phyloP scores from a whole-genome alignment of 345 rosid genomes.

The Hypericum androsaemum region DNA sequence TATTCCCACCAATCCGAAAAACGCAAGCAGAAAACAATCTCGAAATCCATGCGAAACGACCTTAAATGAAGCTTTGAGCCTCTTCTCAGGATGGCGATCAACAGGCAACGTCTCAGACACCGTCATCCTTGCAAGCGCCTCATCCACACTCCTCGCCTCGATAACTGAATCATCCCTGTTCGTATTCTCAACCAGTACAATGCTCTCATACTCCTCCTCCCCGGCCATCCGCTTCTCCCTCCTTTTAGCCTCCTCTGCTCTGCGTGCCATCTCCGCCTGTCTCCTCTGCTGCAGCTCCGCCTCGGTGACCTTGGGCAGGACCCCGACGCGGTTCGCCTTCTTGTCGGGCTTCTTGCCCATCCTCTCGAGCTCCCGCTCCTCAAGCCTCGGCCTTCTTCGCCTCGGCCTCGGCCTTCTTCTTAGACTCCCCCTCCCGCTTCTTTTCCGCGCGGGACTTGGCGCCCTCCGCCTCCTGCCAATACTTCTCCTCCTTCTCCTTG shows the following conservation, averaged over 20 bases:
- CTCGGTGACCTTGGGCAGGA: constrained; percentile 68
- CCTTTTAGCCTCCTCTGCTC: constrained; percentile 60
- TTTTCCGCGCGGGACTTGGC: constrained; percentile 65
- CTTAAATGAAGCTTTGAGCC: constrained; percentile 94
- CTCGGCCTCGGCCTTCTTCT: constrained; percentile 59
- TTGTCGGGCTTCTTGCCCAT: constrained; percentile 62
- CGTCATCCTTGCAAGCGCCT: constrained; percentile 66
- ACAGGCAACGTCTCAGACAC: constrained; percentile 60
- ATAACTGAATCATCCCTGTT: constrained; percentile 77
- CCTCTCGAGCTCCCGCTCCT: constrained; percentile 75
- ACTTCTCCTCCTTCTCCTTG: constrained; percentile 70
- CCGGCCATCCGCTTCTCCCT: constrained; percentile 58
- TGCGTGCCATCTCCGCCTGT: constrained; percentile 50
- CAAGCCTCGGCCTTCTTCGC: constrained; percentile 15
- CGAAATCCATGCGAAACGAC: too few relatives aligned
- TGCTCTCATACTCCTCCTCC: constrained; percentile 88
- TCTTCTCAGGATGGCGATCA: constrained; percentile 74
- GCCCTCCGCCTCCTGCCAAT: constrained; percentile 97
- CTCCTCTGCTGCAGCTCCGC: constrained; percentile 43
- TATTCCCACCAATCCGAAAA: too few relatives aligned
- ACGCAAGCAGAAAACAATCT: too few relatives aligned
- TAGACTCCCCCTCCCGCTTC: constrained; percentile 85
- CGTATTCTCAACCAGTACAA: constrained; percentile 65
- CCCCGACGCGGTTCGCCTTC: constrained; percentile 62
- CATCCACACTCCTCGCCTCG: constrained; percentile 81